A percentile compares a stretch with the other conserved stretches of the same genome.
These are phyloP conservation scores for Starmerella gropengiesseri DNA, from an alignment of 805 yeast genomes.

Conservation along the genomic window DNA sequence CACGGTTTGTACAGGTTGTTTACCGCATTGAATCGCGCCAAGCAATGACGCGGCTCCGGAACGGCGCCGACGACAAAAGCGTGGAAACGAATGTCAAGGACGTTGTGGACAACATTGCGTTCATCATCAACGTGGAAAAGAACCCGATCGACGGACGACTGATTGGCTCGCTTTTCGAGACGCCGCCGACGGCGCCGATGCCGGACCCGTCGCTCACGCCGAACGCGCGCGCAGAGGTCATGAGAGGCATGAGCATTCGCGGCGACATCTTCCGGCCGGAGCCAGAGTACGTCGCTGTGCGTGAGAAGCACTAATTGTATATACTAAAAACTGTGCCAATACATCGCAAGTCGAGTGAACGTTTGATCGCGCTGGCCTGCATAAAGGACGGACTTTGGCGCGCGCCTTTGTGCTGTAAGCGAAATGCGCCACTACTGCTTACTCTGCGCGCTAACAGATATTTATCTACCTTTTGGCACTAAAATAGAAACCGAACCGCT, in stretches of 20 bases:
- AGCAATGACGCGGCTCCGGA: conserved; percentile 41
- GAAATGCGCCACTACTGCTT: no score
- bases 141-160: conserved; percentile 44
- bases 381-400: no score
- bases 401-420: no score
- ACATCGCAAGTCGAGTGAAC: no score
- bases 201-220: conserved; percentile 27
- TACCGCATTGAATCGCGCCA: conserved; percentile 57
- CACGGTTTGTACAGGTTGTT: conserved; percentile 47
- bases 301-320: conserved; percentile 9
- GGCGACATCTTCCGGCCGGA: conserved; percentile 32
- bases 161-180: conserved; percentile 60
- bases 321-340: not conserved
- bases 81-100: conserved; percentile 41
- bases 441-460: no score
- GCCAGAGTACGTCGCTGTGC: conserved; percentile 24
- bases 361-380: no score
- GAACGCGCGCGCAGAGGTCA: conserved; percentile 23
- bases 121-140: conserved; percentile 47
- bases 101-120: conserved; percentile 51
- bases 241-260: conserved; percentile 30
- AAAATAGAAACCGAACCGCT: no score
- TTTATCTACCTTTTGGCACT: no score
- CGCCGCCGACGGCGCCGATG: conserved; percentile 27
- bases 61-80: conserved; percentile 34